phyloP scores from a whole-genome alignment of 345 rosid genomes.

The Viola odorata region DNA sequence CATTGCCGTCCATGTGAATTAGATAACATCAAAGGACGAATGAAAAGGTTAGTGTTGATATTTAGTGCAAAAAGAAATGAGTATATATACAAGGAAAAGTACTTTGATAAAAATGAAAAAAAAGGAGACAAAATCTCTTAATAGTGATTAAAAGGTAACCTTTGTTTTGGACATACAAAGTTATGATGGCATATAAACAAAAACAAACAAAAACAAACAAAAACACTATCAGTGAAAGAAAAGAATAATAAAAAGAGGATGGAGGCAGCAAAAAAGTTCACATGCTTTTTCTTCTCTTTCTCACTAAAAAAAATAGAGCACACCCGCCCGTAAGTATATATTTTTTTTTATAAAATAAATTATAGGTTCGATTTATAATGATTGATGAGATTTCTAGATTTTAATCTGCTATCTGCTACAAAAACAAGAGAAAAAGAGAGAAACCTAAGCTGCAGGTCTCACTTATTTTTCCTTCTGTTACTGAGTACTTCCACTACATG shows the following conservation, averaged over 20 bases:
- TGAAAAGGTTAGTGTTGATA: too few relatives aligned
- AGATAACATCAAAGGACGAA: too few relatives aligned
- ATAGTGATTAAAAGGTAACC: constrained; percentile 4
- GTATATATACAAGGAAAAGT: too few relatives aligned
- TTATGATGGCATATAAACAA: constrained; percentile 14
- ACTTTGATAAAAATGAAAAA: too few relatives aligned
- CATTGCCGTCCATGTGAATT: too few relatives aligned
- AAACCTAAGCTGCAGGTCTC: neutral
- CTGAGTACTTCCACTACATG: neutral
- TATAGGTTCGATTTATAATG: too few relatives aligned
- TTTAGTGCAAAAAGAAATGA: too few relatives aligned
- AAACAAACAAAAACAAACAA: constrained; percentile 35
- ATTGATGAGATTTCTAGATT: too few relatives aligned
- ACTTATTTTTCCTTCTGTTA: constrained; percentile 2
- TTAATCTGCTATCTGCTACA: neutral
- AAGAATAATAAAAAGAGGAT: constrained; percentile 23
- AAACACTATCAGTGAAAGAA: constrained; percentile 31
- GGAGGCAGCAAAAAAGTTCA: constrained; percentile 32
- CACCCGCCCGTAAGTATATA: constrained; percentile 18
- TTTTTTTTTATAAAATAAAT: neutral
- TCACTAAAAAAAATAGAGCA: constrained; percentile 11
- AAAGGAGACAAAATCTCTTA: neutral
- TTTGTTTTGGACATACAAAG: constrained; percentile 10
- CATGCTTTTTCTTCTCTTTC: constrained; percentile 39
- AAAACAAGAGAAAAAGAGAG: too few relatives aligned